Conservation (phyloP, 1,139 yeast genomes). For the Blastobotrys capitulatus region DNA sequence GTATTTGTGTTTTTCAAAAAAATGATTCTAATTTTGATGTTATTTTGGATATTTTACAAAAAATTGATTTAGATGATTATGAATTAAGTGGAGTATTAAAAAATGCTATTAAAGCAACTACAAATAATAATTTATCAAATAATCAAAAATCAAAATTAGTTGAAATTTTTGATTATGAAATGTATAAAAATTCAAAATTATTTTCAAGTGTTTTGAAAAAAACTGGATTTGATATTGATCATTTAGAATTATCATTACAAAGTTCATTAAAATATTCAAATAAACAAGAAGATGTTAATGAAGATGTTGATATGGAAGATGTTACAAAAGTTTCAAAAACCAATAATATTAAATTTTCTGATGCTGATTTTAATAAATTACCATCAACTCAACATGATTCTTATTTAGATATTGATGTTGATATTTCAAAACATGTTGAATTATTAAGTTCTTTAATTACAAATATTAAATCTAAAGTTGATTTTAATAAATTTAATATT, state of each 20-base stretch:
- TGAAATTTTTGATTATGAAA: slow-evolving; percentile 18
- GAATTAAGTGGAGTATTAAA: slow-evolving; percentile 16
- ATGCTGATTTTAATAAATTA: neutral
- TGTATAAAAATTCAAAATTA: slow-evolving; percentile 27
- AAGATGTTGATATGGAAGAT: neutral
- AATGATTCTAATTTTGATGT: slow-evolving; percentile 22
- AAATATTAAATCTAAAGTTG: slow-evolving; percentile 9
- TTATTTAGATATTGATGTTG: slow-evolving; percentile 5
- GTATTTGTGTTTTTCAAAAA: slow-evolving; percentile 22
- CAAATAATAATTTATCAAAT: neutral
- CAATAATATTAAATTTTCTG: neutral
- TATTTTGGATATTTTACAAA: slow-evolving; percentile 25
- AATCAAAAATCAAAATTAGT: slow-evolving; percentile 12
- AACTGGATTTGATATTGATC: slow-evolving; percentile 41
- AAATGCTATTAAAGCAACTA: slow-evolving; percentile 9
- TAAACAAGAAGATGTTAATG: neutral
- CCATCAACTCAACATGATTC: neutral
- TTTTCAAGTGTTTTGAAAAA: slow-evolving; percentile 41
- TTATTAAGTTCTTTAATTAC: neutral
- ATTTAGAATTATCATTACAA: slow-evolving; percentile 65
- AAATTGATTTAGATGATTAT: slow-evolving; percentile 20
- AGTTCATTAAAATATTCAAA: slow-evolving; percentile 40
- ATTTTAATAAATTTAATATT: slow-evolving; percentile 17
- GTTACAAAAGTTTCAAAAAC: neutral
- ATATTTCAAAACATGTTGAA: neutral